Base-by-base conservation (phyloP, 2,329 filamentous ascomycete genomes). In the Aspergillus sp. region DNA sequence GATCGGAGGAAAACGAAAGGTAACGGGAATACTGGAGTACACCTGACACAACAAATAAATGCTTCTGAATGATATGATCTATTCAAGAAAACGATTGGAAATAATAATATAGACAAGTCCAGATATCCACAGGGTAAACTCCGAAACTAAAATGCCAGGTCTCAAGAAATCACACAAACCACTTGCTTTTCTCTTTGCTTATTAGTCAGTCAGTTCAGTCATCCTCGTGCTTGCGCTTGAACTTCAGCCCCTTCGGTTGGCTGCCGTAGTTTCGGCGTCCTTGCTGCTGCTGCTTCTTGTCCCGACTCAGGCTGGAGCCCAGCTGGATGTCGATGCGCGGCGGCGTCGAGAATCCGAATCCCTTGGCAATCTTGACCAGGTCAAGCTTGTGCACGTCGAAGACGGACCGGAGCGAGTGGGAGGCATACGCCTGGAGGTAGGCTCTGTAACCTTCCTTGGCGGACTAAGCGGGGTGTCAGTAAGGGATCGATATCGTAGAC, bases 401-500 rank as follows among this genome's bases (percentile, higher is more conserved):
- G 39, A 96, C 88, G n/a, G 87, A 89, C 27, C 91, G 86, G 61
- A 95, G 81, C 67, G 86, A 89, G 78, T 94, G 95, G 60, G 89
- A 92, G 21, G 94, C 92, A 73, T 99, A 99, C 0, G 95, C 94
- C 75, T 98, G 92, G 23, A 99, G 84, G 75, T 99, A 99, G 19
- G 90, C 91, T 62, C 91, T 86, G 81, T 95, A 96, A 3, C 91
- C 86, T 66, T 88, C 86, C 73, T 88, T 89, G 47, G 86, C 86
- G 32, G 85, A 87, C 82, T 86, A 64, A 60, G 57, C 41, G 41
- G 41, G 17, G 41, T 47, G 54, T 59, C 30, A 27, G 59, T 44
- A 44, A 13, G 10, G 11, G 10, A 53, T 67, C 7, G 13, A 8
- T 27, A 52, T 60, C 23, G 23, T 52, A 56, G 41, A 44, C 30